A percentile compares a stretch with the other conserved stretches of the same genome.
These are phyloP conservation scores for Fusarium penzigii DNA, from an alignment of 2,329 filamentous ascomycete genomes.

Conservation along the genomic window DNA sequence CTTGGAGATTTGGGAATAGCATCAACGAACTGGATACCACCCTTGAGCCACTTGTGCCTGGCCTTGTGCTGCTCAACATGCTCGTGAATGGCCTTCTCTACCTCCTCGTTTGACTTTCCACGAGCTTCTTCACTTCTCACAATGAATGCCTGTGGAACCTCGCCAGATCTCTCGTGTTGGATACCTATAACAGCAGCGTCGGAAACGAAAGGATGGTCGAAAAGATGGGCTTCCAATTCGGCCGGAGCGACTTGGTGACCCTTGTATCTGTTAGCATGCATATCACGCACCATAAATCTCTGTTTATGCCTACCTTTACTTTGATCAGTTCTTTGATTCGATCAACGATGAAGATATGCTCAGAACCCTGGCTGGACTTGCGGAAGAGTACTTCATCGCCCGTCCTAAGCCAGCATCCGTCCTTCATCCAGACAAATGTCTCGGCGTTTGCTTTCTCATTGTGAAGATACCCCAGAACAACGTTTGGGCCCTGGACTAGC, in stretches of 20 bases:
- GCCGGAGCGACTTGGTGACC: constrained; percentile 78
- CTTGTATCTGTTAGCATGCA: constrained; percentile 35
- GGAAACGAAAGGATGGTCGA: constrained; percentile 69
- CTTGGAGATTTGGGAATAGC: constrained; percentile 71
- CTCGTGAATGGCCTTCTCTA: constrained; percentile 51
- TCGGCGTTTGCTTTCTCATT: constrained; percentile 81
- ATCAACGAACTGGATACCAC: constrained; percentile 63
- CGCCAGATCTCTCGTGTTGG: constrained; percentile 57
- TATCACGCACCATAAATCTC: rapidly evolving
- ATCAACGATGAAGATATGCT: constrained; percentile 85
- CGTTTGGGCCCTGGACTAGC: constrained; percentile 72
- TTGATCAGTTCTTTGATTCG: constrained; percentile 73
- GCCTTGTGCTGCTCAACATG: constrained; percentile 68
- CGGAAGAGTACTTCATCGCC: constrained; percentile 80
- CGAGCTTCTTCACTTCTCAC: constrained; percentile 48
- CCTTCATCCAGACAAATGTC: constrained; percentile 68
- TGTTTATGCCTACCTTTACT: constrained; percentile 59
- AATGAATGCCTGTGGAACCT: constrained; percentile 64
- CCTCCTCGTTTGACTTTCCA: constrained; percentile 54
- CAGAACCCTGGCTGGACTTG: constrained; percentile 62
- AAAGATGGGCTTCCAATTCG: constrained; percentile 74
- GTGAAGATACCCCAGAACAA: constrained; percentile 82
- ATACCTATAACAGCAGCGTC: constrained; percentile 76
- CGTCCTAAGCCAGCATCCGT: constrained; percentile 76
- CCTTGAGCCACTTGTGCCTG: constrained; percentile 67